Base-by-base conservation (phyloP, 2,329 filamentous ascomycete genomes). In the Apiospora malaysiana region DNA sequence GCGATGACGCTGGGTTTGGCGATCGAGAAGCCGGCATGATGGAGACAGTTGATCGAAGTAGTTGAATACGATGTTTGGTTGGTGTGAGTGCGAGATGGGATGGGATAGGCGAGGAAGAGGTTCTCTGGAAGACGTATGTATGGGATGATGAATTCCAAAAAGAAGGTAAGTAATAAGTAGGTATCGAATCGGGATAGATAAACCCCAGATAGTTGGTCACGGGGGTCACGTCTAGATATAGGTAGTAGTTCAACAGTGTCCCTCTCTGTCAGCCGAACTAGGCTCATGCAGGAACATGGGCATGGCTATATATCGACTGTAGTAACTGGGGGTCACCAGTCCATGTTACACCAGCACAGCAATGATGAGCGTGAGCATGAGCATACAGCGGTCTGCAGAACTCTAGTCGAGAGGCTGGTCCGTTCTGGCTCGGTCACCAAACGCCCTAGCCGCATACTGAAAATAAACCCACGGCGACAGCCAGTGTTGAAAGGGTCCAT, bases 1-100 rank as follows among this genome's bases (percentile, higher is more conserved):
- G 78, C 45, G 77, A 75, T 71, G 78, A 78, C 40, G 77, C 73
- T 71, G 76, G 67, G 67, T 63, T 63, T 40, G 56, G 56, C 56
- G 56, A 40, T 63, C 56, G 27, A n/a, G 56, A 63, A 14, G 56
- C 32, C 56, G 56, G 56, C 56, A 63, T 63, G 18, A 9, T 63
- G 56, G 56, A 37, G 40, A 32, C 27, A 40, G 56, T 63, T 40
- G 56, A 32, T 37, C 51, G 27, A 12, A 37, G 51, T n/a, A 21
- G 3, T 25, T 23, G 10, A 2, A 25, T 56, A 27, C 25, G 12
- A 25, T 45, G 42, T 45, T 43, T 32, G n/a, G 49, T 56, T 27
- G 25, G 25, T 56, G 56, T 40, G n/a, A 63, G 56, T 40, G 56
- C 27, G 32, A 40, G 56, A 40, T 63, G 18, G 32, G 51, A 37